phyloP scores from a whole-genome alignment of 495 filamentous ascomycete species.

The Penicillium turbatum region DNA sequence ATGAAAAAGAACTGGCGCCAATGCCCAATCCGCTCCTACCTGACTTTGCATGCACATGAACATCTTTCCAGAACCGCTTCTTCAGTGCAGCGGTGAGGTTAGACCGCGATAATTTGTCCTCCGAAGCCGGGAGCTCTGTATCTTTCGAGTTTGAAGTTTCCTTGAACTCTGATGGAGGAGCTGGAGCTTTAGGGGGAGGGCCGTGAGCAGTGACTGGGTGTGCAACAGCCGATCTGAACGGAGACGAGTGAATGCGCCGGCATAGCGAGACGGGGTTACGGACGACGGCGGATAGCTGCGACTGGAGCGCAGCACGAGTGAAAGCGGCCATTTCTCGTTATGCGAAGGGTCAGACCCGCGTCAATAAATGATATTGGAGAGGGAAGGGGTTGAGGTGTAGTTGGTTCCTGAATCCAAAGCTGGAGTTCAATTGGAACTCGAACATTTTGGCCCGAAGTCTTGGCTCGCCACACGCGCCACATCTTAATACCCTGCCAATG shows the following conservation, averaged over 20 bases:
- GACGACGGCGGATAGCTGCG: constrained; percentile 16
- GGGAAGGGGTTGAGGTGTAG: not conserved
- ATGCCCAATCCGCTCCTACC: constrained; percentile 39
- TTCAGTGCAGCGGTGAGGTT: constrained; percentile 48
- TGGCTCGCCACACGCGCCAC: constrained; percentile 10
- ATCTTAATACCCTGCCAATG: not conserved
- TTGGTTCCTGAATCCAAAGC: constrained; percentile 3
- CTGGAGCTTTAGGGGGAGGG: constrained; percentile 75
- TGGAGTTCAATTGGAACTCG: not conserved
- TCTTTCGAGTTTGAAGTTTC: constrained; percentile 51
- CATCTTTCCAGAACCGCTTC: constrained; percentile 83
- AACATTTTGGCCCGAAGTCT: constrained; percentile 8
- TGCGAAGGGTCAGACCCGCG: not conserved
- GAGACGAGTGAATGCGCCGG: constrained; percentile 51
- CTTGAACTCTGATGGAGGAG: constrained; percentile 51
- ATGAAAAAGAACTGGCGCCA: not conserved
- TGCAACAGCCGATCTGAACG: constrained; percentile 50
- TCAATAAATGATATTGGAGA: not conserved
- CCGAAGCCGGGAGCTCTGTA: constrained; percentile 47
- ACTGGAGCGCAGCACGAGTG: constrained; percentile 21
- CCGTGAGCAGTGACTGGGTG: constrained; percentile 74
- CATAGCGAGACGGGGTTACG: constrained; percentile 17
- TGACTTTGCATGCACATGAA: constrained; percentile 53
- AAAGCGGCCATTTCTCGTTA: constrained; percentile 18
- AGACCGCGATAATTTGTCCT: constrained; percentile 37